phyloP scores from a whole-genome alignment of 371 early-diverging fungal genomes.

The Cokeromyces recurvatus region DNA sequence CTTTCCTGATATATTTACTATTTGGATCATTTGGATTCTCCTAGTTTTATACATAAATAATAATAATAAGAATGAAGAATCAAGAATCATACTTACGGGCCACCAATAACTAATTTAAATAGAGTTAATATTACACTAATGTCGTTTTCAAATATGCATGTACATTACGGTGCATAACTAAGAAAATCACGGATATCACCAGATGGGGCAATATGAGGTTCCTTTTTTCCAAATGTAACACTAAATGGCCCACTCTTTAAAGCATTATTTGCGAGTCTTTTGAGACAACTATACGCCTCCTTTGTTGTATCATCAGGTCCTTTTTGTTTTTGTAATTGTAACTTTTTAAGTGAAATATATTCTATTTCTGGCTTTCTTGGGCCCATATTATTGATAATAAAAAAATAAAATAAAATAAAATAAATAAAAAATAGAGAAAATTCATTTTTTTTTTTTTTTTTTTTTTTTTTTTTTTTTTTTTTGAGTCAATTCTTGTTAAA shows the following conservation, averaged over 20 bases:
- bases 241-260: conserved; percentile 35
- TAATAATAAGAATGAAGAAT: background rate
- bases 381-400: too few species aligned
- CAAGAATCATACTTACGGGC: conserved; percentile 26
- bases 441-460: too few species aligned
- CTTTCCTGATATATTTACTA: conserved; percentile 26
- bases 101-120: conserved; percentile 32
- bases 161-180: conserved; percentile 46
- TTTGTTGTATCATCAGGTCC: background rate
- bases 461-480: too few species aligned
- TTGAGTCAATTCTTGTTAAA: too few species aligned
- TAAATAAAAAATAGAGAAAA: too few species aligned
- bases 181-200: conserved; percentile 35
- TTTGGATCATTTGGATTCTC: conserved; percentile 9
- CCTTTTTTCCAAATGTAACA: conserved; percentile 18
- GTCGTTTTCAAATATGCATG: too few species aligned
- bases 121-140: too few species aligned
- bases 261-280: conserved; percentile 26
- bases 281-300: conserved; percentile 13
- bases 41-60: background rate
- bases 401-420: too few species aligned
- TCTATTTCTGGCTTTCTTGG: conserved; percentile 40
- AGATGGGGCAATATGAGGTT: conserved; percentile 31
- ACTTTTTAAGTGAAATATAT: conserved; percentile 18
- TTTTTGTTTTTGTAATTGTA: conserved; percentile 6